Evolutionary conservation across 2,329 filamentous ascomycete species (phyloP), one percentile per base, ranked within the genome.

Genomic region (Botrytis paeoniae): DNA sequence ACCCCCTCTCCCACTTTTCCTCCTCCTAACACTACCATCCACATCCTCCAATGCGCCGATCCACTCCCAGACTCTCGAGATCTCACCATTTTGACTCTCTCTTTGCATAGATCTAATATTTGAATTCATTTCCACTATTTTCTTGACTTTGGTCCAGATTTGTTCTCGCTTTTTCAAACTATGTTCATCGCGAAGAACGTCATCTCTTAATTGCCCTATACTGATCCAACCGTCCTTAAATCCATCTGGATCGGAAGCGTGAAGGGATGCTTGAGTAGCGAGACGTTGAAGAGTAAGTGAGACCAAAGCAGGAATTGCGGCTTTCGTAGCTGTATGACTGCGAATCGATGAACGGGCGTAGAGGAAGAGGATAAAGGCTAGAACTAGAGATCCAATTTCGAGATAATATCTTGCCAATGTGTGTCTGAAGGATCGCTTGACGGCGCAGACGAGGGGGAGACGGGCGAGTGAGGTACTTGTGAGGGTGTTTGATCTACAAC

Each of bases 61-160:
- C 89, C 89, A 92, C 80, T 92, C 90, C 89, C 89, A 92, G 1
- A 89, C 89, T 41, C 89, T 85, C 41, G 88, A 89, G 43, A 92
- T 86, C 79, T 92, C 90, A 48, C 89, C 90, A 77, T 86, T 91
- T 70, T 85, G 83, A 64, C 91, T 83, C 87, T 92, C 84, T 85
- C 94, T 84, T 87, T 95, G 83, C 83, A 87, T 85, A 0, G 88
- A 93, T 60, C 96, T 88, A 25, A 99, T 92, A 80, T 99, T 99
- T 74, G 93, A 92, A 81, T 99, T 99, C 82, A 91, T 91, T 83
- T 99, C 96, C 0, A 99, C 95, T 70, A 98, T 92, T 69, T 86
- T 89, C 77, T 90, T 88, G 32, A 99, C 96, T 68, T 89, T 89
- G 76, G 90, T 87, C 96, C 97, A 99, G 69, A 99, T 85, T 72